These are phyloP conservation scores for Thermothelomyces thermophilus DNA, from an alignment of 2,329 filamentous ascomycete species.

Conservation along the genomic window DNA sequence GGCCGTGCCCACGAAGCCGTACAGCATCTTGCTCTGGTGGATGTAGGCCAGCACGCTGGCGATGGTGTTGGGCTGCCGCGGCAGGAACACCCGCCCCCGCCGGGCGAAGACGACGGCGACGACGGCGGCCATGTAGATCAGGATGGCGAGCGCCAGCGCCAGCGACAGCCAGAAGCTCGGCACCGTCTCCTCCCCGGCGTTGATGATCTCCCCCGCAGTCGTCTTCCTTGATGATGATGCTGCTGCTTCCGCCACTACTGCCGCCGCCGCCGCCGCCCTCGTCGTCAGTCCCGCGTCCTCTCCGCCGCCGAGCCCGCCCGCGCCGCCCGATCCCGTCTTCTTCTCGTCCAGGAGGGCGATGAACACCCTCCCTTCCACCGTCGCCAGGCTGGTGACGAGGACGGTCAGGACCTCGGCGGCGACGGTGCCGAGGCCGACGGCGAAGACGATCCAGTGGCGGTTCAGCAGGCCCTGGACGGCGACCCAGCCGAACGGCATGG, in stretches of 20 bases:
- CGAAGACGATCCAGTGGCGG: slow-evolving; percentile 56
- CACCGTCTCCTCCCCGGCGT: slow-evolving; percentile 53
- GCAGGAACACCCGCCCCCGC: slow-evolving; percentile 60
- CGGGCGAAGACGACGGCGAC: slow-evolving; percentile 54
- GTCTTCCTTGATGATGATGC: background rate
- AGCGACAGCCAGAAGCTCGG: slow-evolving; percentile 63
- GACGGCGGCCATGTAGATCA: slow-evolving; percentile 57
- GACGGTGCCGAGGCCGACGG: slow-evolving; percentile 64
- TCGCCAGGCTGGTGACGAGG: slow-evolving; percentile 58
- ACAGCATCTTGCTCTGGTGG: slow-evolving; percentile 74
- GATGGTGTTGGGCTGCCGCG: slow-evolving; percentile 72
- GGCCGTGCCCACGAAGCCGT: slow-evolving; percentile 65
- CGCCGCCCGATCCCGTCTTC: too few relatives aligned
- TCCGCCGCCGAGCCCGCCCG: too few relatives aligned
- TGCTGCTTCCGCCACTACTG: slow-evolving; percentile 7
- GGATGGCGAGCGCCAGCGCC: slow-evolving; percentile 53
- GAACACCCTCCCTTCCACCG: slow-evolving; percentile 58
- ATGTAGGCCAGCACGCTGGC: slow-evolving; percentile 70
- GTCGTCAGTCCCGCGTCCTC: slow-evolving; percentile 7
- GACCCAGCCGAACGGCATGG: slow-evolving; percentile 61
- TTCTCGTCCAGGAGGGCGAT: slow-evolving; percentile 29
- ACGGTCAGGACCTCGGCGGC: slow-evolving; percentile 69
- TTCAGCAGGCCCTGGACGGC: slow-evolving; percentile 57
- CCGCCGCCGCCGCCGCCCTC: slow-evolving; percentile 6
- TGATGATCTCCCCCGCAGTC: slow-evolving; percentile 25